phyloP scores from a whole-genome alignment of 2,329 filamentous ascomycete species.

The Ilyonectria destructans region DNA sequence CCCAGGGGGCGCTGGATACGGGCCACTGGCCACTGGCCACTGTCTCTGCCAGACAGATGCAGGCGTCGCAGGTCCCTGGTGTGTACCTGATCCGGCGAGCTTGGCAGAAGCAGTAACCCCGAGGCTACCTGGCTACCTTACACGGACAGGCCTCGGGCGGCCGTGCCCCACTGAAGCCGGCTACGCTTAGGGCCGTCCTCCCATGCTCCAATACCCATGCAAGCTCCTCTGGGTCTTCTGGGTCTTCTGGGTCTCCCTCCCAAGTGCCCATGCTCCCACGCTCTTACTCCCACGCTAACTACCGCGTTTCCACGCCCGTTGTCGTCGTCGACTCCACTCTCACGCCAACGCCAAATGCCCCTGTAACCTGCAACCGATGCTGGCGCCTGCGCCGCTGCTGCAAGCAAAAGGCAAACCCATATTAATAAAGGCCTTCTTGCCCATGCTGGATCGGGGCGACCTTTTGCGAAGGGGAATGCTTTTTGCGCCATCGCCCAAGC shows the following conservation, averaged over 20 bases:
- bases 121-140: not conserved
- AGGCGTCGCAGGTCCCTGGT: not conserved
- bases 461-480: slow-evolving; percentile 24
- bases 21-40: not conserved
- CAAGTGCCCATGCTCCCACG: slow-evolving; percentile 2
- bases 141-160: slow-evolving; percentile 1
- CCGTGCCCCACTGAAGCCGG: slow-evolving; percentile 21
- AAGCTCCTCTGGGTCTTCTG: slow-evolving; percentile 9
- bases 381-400: slow-evolving; percentile 25
- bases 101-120: not conserved
- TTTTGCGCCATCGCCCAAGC: slow-evolving; percentile 30
- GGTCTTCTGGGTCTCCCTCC: not conserved
- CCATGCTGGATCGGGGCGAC: slow-evolving; percentile 18
- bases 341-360: slow-evolving; percentile 40
- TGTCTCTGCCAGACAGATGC: not conserved
- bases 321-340: slow-evolving; percentile 37
- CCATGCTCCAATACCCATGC: slow-evolving; percentile 2
- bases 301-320: slow-evolving; percentile 28
- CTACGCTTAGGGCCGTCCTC: slow-evolving; percentile 22
- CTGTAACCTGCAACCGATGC: slow-evolving; percentile 32
- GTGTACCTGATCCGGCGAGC: not conserved
- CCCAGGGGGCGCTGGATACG: not conserved
- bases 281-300: too few species aligned
- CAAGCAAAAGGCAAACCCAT: slow-evolving; percentile 32
- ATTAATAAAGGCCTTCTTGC: slow-evolving; percentile 30